These are phyloP conservation scores for Chaetomidium leptoderma DNA, from an alignment of 495 filamentous ascomycete genomes.

Conservation along the genomic window DNA sequence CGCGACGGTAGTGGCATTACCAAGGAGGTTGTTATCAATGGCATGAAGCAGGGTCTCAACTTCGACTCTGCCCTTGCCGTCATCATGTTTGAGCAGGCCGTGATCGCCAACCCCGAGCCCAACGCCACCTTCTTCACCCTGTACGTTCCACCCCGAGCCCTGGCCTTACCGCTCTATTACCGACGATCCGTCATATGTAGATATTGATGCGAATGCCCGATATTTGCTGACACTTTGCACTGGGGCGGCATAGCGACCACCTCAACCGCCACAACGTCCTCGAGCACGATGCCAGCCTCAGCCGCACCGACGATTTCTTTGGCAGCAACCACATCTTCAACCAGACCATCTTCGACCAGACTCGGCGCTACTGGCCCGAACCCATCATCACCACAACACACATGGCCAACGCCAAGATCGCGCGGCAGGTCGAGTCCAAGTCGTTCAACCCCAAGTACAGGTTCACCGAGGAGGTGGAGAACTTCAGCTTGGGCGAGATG, in stretches of 20 bases:
- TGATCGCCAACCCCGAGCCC: neutral
- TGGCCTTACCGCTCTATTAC: neutral
- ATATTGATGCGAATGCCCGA: neutral
- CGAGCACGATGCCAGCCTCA: constrained; percentile 3
- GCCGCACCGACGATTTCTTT: neutral
- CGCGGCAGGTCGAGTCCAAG: constrained; percentile 3
- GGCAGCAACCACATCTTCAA: constrained; percentile 7
- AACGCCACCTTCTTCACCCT: constrained; percentile 1
- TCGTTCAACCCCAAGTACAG: neutral
- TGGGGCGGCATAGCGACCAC: neutral
- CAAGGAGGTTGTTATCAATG: constrained; percentile 1
- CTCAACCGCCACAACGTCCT: constrained; percentile 5
- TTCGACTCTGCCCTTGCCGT: constrained; percentile 1
- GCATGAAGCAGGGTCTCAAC: constrained; percentile 6
- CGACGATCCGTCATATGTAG: neutral
- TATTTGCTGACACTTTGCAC: neutral
- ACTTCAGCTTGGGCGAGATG: constrained; percentile 5
- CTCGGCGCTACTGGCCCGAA: constrained; percentile 5
- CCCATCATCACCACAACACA: neutral
- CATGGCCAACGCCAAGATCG: constrained; percentile 4
- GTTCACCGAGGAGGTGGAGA: neutral
- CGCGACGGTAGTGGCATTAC: constrained; percentile 1
- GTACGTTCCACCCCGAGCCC: neutral
- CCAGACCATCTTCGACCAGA: constrained; percentile 5
- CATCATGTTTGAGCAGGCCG: constrained; percentile 7